Evolutionary conservation across 1,284 basidiomycete species (phyloP), one percentile per base, ranked within the genome.

Genomic region (Flammula alnicola): DNA sequence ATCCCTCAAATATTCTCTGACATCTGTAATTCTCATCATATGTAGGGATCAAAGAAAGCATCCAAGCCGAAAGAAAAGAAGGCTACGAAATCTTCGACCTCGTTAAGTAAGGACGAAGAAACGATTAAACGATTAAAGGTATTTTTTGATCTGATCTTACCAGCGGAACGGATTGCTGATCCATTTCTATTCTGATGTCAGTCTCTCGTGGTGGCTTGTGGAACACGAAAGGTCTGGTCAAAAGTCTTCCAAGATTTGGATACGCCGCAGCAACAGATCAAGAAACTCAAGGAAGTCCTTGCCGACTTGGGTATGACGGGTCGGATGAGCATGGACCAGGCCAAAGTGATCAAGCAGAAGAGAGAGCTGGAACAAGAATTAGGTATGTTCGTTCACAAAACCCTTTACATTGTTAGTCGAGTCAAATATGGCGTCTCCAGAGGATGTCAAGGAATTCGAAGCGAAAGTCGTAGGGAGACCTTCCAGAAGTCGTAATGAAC

Each of bases 321-420:
- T 2, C 77, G 86, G n/a, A 73, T 84, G 58, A 92, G 82, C 52
- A 56, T 93, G 62, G 87, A 88, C 47, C 86, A 93, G 68, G 93
- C 93, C 2, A 88, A 81, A 58, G 68, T 72, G 1, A 86, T 95
- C 61, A 86, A 78, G 55, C 79, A 75, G 61, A 79, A 80, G 60
- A 72, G 90, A 39, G 92, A 93, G 61, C 67, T 94, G 6, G 88
- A 80, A 20, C 75, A 89, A 55, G 93, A 95, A 63, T 76, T 95
- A 11, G 79, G 91, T 93, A 59, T 32, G 81, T 71, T 8, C 14
- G 54, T 39, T n/a, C n/a, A n/a, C n/a, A n/a, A n/a, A 19, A 37
- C 40, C 42, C 31, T 37, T 39, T 39, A 6, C 54, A 38, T 26
- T 23, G 5, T 32, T 2, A 38, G 33, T 14, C 3, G 25, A 20